phyloP scores from a whole-genome alignment of 306 rosid genomes.

The Begonia masoniana region DNA sequence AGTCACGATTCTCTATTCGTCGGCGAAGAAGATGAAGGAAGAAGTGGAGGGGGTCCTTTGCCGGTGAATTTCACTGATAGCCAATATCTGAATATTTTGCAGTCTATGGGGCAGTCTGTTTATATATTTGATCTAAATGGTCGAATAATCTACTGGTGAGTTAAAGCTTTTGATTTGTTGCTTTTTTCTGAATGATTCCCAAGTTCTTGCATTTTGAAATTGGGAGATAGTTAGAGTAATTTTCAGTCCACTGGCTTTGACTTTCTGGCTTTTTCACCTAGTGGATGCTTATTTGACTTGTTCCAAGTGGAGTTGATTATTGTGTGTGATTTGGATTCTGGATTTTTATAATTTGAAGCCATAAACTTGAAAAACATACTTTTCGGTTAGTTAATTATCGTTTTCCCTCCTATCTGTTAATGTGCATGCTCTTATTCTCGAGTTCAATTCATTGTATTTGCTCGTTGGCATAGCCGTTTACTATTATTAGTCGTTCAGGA shows the following conservation, averaged over 20 bases:
- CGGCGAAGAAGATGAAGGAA: conserved; percentile 9
- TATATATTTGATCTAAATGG: conserved; percentile 67
- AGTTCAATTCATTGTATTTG: conserved; percentile 2
- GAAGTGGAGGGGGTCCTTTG: conserved; percentile 24
- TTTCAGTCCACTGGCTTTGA: no score
- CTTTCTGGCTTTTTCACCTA: no score
- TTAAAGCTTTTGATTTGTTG: neutral
- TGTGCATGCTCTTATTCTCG: neutral
- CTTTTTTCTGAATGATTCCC: neutral
- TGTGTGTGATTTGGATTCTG: no score
- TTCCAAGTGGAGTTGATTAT: no score
- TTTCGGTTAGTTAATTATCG: no score
- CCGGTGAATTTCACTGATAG: conserved; percentile 57
- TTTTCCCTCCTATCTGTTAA: no score
- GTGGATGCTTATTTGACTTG: no score
- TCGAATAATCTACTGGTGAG: conserved; percentile 68
- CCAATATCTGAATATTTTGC: conserved; percentile 79
- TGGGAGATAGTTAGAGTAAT: neutral
- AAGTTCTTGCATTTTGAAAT: neutral
- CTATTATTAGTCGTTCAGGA: conserved; percentile 42
- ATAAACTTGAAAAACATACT: no score
- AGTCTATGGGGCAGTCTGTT: conserved; percentile 90
- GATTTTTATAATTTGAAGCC: no score
- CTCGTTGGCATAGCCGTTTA: conserved; percentile 7
- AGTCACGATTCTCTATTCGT: conserved; percentile 28